phyloP scores from a whole-genome alignment of 1,139 yeast species.

The Sugiyamaella grinbergsii region DNA sequence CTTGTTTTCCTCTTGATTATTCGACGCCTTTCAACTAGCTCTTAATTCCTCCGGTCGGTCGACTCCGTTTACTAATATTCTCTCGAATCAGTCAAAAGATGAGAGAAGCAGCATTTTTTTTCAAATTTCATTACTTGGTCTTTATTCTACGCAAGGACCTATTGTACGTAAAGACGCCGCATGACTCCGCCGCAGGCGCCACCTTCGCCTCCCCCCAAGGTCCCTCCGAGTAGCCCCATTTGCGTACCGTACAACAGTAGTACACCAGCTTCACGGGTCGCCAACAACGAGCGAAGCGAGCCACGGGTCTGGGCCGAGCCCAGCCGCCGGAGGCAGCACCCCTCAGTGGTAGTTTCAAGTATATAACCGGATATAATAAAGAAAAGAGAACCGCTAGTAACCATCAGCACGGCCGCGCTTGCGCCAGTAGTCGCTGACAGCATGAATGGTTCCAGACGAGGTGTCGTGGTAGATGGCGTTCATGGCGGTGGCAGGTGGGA shows the following conservation, averaged over 20 bases:
- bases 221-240: too few relatives aligned
- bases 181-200: conserved; percentile 4
- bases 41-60: too few relatives aligned
- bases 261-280: too few relatives aligned
- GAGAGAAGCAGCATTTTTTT: conserved; percentile 5
- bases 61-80: not conserved
- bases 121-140: conserved; percentile 2
- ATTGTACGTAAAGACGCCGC: conserved; percentile 5
- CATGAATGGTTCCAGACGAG: conserved; percentile 48
- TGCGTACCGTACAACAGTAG: too few relatives aligned
- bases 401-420: conserved; percentile 54
- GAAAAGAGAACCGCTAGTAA: conserved; percentile 30
- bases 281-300: conserved; percentile 6
- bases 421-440: conserved; percentile 61
- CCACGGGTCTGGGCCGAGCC: conserved; percentile 16
- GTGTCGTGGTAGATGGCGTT: conserved; percentile 49
- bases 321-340: conserved; percentile 12
- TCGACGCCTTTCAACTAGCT: too few relatives aligned
- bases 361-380: not conserved
- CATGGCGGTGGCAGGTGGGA: conserved; percentile 50
- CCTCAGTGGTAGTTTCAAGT: not conserved
- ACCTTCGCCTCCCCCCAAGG: too few relatives aligned
- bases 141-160: conserved; percentile 6
- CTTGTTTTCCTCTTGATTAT: too few relatives aligned
- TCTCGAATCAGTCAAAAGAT: not conserved